Base-by-base conservation (phyloP, 2,329 filamentous ascomycete genomes). In the Trichophyton rubrum region DNA sequence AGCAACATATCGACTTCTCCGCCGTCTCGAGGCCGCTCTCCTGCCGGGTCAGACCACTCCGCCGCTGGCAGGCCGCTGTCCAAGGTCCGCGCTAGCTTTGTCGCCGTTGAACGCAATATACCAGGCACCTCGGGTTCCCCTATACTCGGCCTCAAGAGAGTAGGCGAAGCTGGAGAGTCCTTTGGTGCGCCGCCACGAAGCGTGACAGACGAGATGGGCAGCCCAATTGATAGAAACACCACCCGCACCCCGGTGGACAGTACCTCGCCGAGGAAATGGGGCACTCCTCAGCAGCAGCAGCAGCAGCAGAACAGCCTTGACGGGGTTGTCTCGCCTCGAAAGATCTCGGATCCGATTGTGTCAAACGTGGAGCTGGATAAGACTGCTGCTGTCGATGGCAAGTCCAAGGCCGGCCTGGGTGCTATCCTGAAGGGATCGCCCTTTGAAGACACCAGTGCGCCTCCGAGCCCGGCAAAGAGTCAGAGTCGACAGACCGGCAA, bases 71-170 rank as follows among this genome's bases (percentile, higher is more conserved):
- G 86, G 67, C 87, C 85, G 24, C 80, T 90, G 45, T 89, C 87
- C 64, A 89, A 87, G 73, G 84, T 90, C 49, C 82, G 87, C 65
- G 87, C 87, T 41, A 88, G 78, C 70, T 91, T 91, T 70, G 81
- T 91, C 59, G 82, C 86, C 17, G 81, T 91, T 53, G 86, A 90
- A 69, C 73, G 74, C 56, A 62, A 59, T 20, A 30, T 49, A 33
- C 57, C 40, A 33, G 60, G 62, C 30, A 47, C 38, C 56, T 43
- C 62, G 1, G 56, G 60, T 15, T 69, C 67, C 41, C 73, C 71
- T 33, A 67, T 75, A 41, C 68, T 75, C 35, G 76, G 75, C 27
- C 64, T 80, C 61, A 72, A 72, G 62, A 77, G 51, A 75, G 65
- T 69, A 68, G 53, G 73, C 70, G 60, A 72, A 71, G 58, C 68